Conservation (phyloP, 1,284 basidiomycete species). For the Pisolithus thermaeus region DNA sequence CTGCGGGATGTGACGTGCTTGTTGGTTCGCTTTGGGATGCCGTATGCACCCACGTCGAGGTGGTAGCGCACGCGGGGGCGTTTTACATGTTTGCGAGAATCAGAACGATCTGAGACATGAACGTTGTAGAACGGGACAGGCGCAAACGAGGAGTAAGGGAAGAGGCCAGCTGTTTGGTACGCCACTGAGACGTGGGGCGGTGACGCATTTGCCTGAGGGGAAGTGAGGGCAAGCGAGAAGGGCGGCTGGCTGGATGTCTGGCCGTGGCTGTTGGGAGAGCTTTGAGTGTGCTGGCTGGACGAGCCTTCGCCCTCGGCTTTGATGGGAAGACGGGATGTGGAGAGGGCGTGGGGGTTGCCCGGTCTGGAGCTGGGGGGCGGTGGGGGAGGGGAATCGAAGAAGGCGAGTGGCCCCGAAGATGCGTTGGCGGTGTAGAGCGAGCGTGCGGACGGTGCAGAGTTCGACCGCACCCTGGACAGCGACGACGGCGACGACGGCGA, state of each 20-base stretch:
- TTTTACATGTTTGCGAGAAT: conserved; percentile 30
- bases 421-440: conserved; percentile 35
- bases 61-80: conserved; percentile 47
- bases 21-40: conserved; percentile 45
- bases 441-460: conserved; percentile 34
- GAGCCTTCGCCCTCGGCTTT: conserved; percentile 42
- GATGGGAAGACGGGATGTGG: conserved; percentile 41
- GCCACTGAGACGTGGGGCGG: conserved; percentile 33
- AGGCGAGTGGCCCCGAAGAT: conserved; percentile 33
- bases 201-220: conserved; percentile 34
- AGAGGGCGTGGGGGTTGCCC: conserved; percentile 34
- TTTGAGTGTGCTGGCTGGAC: conserved; percentile 23
- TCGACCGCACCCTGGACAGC: conserved; percentile 41
- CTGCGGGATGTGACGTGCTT: conserved; percentile 28
- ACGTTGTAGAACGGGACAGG: conserved; percentile 23
- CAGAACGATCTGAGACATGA: conserved; percentile 22
- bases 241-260: conserved; percentile 27
- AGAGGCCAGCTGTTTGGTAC: conserved; percentile 34
- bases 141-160: conserved; percentile 31
- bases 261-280: conserved; percentile 25
- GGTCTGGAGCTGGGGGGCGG: conserved; percentile 36
- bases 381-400: conserved; percentile 42
- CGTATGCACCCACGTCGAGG: conserved; percentile 70
- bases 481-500: conserved; percentile 22
- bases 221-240: conserved; percentile 41